A percentile compares a stretch with the other conserved stretches of the same genome.
Evolutionary conservation across 306 rosid genomes (phyloP).

Genomic region (Lithocarpus polystachyus): DNA sequence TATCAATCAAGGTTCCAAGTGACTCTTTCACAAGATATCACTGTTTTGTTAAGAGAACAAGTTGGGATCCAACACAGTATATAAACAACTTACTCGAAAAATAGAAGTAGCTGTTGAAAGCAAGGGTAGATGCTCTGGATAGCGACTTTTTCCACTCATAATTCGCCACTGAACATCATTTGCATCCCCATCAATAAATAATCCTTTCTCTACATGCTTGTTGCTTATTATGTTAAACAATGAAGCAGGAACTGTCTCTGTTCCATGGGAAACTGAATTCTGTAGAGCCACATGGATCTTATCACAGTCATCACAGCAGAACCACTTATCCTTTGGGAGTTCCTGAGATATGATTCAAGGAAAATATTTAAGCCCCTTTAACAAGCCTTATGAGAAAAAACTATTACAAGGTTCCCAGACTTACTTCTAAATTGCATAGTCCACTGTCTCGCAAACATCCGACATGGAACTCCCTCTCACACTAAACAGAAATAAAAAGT

Average conservation of each 20-base stretch:
- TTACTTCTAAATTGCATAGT: conserved; percentile 78
- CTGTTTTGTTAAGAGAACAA: not conserved
- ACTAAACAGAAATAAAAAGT: conserved; percentile 46
- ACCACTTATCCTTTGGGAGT: conserved; percentile 98
- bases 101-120: conserved; percentile 95
- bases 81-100: conserved; percentile 67
- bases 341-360: conserved; percentile 45
- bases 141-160: conserved; percentile 92
- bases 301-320: conserved; percentile 85
- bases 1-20: not conserved
- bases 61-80: not conserved
- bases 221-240: conserved; percentile 49
- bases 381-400: conserved; percentile 18
- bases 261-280: conserved; percentile 65
- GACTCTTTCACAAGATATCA: not conserved
- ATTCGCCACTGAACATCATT: conserved; percentile 82
- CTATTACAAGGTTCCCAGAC: conserved; percentile 20
- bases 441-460: conserved; percentile 88
- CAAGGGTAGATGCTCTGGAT: conserved; percentile 82
- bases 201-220: conserved; percentile 77
- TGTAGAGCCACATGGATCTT: conserved; percentile 67
- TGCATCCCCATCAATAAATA: conserved; percentile 42
- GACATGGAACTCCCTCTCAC: conserved; percentile 98
- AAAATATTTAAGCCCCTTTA: conserved; percentile 23
- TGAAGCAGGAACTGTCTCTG: conserved; percentile 56